These are phyloP conservation scores for Epicoccum sorghinum DNA, from an alignment of 2,329 filamentous ascomycete species.

Conservation along the genomic window DNA sequence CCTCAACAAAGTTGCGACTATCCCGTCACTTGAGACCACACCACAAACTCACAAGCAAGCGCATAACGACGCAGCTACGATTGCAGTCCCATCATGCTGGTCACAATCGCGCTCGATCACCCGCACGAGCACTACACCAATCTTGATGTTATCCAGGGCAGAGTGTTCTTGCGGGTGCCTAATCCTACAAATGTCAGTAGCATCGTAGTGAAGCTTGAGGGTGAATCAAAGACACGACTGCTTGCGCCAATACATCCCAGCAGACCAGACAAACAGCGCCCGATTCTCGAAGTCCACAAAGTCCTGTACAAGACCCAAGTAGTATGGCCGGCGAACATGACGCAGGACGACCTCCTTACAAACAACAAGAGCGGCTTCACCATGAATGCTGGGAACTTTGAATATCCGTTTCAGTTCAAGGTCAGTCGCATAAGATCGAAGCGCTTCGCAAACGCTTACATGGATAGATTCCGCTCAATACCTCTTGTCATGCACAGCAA, in stretches of 20 bases:
- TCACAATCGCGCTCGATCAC: slow-evolving; percentile 69
- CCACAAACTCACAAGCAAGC: slow-evolving; percentile 6
- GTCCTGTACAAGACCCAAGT: slow-evolving; percentile 76
- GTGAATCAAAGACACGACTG: slow-evolving; percentile 74
- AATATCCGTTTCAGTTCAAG: slow-evolving; percentile 81
- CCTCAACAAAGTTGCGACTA: slow-evolving; percentile 23
- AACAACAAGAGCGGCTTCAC: slow-evolving; percentile 59
- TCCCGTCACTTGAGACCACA: slow-evolving; percentile 21
- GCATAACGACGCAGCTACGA: slow-evolving; percentile 5
- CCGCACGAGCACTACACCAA: slow-evolving; percentile 78
- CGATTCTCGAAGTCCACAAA: slow-evolving; percentile 60
- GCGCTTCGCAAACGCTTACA: neutral
- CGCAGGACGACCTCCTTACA: slow-evolving; percentile 46
- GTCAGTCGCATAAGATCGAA: slow-evolving; percentile 53
- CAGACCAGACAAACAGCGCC: slow-evolving; percentile 52
- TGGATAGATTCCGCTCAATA: slow-evolving; percentile 68
- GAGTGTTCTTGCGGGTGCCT: slow-evolving; percentile 52
- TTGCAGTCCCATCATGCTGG: slow-evolving; percentile 47
- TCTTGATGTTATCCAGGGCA: slow-evolving; percentile 73
- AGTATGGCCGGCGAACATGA: slow-evolving; percentile 68
- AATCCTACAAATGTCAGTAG: slow-evolving; percentile 54
- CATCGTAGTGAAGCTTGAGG: slow-evolving; percentile 82
- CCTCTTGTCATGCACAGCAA: slow-evolving; percentile 60
- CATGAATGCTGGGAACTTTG: slow-evolving; percentile 71
- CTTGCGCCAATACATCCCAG: slow-evolving; percentile 54